These are phyloP conservation scores for Fusarium staphyleae DNA, from an alignment of 2,329 filamentous ascomycete species.

Conservation along the genomic window DNA sequence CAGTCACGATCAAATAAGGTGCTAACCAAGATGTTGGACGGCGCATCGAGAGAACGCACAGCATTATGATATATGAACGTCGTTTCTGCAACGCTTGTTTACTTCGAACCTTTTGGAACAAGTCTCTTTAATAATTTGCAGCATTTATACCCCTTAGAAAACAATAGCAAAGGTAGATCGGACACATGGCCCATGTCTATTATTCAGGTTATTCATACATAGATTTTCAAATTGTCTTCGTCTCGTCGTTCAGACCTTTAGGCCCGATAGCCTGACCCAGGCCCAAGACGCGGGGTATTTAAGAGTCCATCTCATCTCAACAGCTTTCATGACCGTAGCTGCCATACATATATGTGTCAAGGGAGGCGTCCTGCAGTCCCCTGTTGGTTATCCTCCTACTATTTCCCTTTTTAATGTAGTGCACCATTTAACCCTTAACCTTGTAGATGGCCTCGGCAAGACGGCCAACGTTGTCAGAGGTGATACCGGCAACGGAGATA, in stretches of 20 bases:
- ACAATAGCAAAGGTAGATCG: neutral
- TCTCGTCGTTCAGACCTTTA: conserved; percentile 30
- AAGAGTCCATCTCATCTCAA: conserved; percentile 27
- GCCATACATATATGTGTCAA: conserved; percentile 21
- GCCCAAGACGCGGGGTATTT: conserved; percentile 39
- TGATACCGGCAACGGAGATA: conserved; percentile 87
- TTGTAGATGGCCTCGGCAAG: conserved; percentile 86
- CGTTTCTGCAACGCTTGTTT: too few species aligned
- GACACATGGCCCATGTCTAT: conserved; percentile 16
- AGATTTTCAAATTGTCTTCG: conserved; percentile 24
- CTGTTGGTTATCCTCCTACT: conserved; percentile 1
- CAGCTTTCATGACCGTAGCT: conserved; percentile 29
- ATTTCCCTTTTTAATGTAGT: neutral
- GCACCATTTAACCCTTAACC: conserved; percentile 68
- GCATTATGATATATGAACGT: neutral
- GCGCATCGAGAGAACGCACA: neutral
- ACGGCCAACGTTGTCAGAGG: conserved; percentile 77
- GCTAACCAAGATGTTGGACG: too few species aligned
- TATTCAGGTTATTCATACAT: conserved; percentile 39
- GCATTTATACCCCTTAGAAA: conserved; percentile 3
- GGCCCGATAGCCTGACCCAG: conserved; percentile 17
- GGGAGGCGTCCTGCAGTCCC: neutral
- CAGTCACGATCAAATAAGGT: neutral
- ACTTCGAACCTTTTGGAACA: too few species aligned
- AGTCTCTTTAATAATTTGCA: neutral